phyloP scores from a whole-genome alignment of 495 filamentous ascomycete genomes.

The Pyrenula aspistea region DNA sequence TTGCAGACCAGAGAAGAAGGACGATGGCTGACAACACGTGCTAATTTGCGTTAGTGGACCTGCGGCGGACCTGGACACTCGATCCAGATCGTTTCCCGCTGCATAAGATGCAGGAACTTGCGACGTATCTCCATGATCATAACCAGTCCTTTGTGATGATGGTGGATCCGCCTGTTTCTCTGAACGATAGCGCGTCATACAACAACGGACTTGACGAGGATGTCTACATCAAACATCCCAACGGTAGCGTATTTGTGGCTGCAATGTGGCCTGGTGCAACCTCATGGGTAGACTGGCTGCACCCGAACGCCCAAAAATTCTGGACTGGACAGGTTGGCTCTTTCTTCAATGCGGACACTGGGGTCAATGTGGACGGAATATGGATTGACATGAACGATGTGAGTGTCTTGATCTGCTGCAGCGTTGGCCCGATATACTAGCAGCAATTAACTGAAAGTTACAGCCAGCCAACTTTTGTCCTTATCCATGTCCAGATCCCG shows the following conservation, averaged over 20 bases:
- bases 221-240: slow-evolving; percentile 9
- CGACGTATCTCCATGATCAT: slow-evolving; percentile 9
- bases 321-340: slow-evolving; percentile 9
- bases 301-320: slow-evolving; percentile 10
- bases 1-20: background rate
- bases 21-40: background rate
- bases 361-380: slow-evolving; percentile 31
- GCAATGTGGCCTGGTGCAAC: slow-evolving; percentile 16
- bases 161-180: slow-evolving; percentile 13
- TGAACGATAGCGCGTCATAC: slow-evolving; percentile 3
- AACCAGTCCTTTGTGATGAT: slow-evolving; percentile 14
- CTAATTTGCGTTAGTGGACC: slow-evolving; percentile 5
- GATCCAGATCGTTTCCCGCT: slow-evolving; percentile 11
- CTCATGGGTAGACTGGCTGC: slow-evolving; percentile 16
- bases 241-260: slow-evolving; percentile 10
- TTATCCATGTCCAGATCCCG: slow-evolving; percentile 1
- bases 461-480: slow-evolving; percentile 7
- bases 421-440: slow-evolving; percentile 6
- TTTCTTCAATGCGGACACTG: slow-evolving; percentile 55
- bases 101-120: slow-evolving; percentile 6
- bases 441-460: slow-evolving; percentile 1
- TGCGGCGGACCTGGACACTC: slow-evolving; percentile 12
- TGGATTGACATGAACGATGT: slow-evolving; percentile 20
- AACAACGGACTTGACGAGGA: slow-evolving; percentile 7
- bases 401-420: slow-evolving; percentile 5